Evolutionary conservation across 176 grass and related monocot species (phyloP).

Genomic region (Aechmea fasciata): DNA sequence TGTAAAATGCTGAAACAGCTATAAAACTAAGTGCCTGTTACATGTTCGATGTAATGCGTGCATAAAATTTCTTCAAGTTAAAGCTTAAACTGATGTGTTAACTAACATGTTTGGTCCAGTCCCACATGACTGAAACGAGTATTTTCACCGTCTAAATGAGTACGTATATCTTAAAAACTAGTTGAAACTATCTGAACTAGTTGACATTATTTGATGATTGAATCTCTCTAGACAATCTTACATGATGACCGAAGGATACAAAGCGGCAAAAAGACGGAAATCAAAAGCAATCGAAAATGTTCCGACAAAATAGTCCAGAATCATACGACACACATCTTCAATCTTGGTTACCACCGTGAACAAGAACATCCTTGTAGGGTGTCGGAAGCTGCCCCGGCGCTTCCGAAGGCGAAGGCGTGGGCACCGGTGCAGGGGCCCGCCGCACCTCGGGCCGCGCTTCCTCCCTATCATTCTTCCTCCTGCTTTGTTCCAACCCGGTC

Average conservation of each 20-base stretch:
- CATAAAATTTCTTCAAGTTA: no score
- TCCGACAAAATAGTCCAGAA: neutral
- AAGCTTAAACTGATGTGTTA: no score
- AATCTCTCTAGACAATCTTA: no score
- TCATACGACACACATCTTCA: neutral
- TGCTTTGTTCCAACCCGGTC: neutral
- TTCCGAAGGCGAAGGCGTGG: neutral
- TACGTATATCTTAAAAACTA: no score
- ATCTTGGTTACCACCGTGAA: conserved; percentile 29
- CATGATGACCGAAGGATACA: neutral
- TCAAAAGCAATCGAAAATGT: neutral
- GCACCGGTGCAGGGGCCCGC: neutral
- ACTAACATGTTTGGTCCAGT: no score
- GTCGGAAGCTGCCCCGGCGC: neutral
- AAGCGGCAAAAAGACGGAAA: neutral
- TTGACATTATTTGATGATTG: no score
- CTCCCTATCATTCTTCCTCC: conserved; percentile 7
- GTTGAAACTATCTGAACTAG: no score
- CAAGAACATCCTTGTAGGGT: conserved; percentile 62
- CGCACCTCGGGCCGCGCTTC: neutral
- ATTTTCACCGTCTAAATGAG: no score
- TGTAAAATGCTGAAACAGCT: no score
- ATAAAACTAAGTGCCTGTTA: no score
- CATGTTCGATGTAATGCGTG: no score
- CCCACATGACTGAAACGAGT: no score